A percentile compares a stretch with the other conserved stretches of the same genome.
These are phyloP conservation scores for Mycena kentingensis DNA, from an alignment of 768 basidiomycete species.

Conservation along the genomic window DNA sequence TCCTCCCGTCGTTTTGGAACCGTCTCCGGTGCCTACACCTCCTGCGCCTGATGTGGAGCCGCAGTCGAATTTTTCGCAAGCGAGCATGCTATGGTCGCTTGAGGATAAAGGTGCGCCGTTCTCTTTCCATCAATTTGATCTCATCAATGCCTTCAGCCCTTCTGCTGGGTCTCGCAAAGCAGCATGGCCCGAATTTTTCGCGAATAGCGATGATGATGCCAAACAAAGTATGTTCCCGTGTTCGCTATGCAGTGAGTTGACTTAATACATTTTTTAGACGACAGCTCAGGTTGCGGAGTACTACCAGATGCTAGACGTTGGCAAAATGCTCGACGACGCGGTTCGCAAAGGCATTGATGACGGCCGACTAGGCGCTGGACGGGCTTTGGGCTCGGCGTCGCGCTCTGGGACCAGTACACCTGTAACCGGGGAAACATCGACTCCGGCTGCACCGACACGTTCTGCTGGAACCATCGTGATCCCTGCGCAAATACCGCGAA, in stretches of 20 bases:
- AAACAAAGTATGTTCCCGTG: conserved; percentile 53
- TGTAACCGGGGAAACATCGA: too few relatives aligned
- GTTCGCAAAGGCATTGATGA: not conserved
- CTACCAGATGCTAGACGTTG: not conserved
- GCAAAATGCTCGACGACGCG: not conserved
- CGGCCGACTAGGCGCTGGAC: too few relatives aligned
- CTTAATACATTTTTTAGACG: too few relatives aligned
- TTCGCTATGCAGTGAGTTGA: too few relatives aligned
- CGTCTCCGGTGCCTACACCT: conserved; percentile 21
- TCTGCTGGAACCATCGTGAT: too few relatives aligned
- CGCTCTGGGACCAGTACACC: too few relatives aligned
- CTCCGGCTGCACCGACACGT: too few relatives aligned
- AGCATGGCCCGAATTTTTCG: conserved; percentile 67
- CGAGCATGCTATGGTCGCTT: conserved; percentile 56
- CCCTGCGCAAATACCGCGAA: too few relatives aligned
- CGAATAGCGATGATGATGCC: conserved; percentile 70
- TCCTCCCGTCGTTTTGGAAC: conserved; percentile 25
- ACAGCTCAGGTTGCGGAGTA: not conserved
- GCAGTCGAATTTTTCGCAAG: conserved; percentile 29
- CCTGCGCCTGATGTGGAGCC: conserved; percentile 24
- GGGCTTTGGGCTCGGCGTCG: too few relatives aligned
- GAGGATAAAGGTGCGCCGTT: conserved; percentile 60
- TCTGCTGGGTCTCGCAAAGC: conserved; percentile 35
- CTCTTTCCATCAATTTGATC: not conserved
- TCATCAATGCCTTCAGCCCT: not conserved